These are phyloP conservation scores for Zostera marina DNA, from an alignment of 116 monocot genomes.

Conservation along the genomic window DNA sequence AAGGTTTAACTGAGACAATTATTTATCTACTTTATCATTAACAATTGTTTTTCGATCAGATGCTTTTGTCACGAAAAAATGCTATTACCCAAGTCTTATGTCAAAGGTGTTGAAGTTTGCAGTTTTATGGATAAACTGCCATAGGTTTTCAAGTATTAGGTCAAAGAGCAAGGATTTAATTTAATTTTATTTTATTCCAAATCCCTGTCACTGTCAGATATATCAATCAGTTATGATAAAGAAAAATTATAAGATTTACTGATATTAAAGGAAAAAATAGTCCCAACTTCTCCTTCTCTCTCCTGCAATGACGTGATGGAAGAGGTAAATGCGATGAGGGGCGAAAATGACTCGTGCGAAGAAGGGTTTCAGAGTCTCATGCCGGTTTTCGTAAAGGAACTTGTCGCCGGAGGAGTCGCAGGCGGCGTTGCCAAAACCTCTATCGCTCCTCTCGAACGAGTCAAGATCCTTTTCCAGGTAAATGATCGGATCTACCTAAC, in stretches of 20 bases:
- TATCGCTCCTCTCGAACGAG: slow-evolving; percentile 82
- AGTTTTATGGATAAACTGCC: too few species aligned
- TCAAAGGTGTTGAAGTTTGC: too few species aligned
- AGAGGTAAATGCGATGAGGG: not conserved
- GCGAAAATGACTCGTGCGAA: not conserved
- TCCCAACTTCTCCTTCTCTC: not conserved
- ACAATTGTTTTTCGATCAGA: too few species aligned
- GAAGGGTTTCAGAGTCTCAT: not conserved
- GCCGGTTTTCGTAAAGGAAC: slow-evolving; percentile 65
- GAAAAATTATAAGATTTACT: not conserved
- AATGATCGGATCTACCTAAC: not conserved
- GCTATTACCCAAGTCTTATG: too few species aligned
- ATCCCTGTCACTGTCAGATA: not conserved
- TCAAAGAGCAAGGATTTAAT: too few species aligned
- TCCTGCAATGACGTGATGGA: not conserved
- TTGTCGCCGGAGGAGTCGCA: slow-evolving; percentile 83
- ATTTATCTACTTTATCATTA: too few species aligned
- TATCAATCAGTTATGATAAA: not conserved
- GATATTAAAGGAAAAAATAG: too few species aligned
- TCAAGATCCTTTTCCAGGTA: slow-evolving; percentile 92
- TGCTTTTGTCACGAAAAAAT: too few species aligned
- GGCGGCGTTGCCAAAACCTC: slow-evolving; percentile 92
- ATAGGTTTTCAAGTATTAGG: too few species aligned
- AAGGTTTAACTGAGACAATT: too few species aligned
- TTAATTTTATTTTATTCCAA: too few species aligned